These are phyloP conservation scores for Suillus occidentalis DNA, from an alignment of 768 basidiomycete species.

Conservation along the genomic window DNA sequence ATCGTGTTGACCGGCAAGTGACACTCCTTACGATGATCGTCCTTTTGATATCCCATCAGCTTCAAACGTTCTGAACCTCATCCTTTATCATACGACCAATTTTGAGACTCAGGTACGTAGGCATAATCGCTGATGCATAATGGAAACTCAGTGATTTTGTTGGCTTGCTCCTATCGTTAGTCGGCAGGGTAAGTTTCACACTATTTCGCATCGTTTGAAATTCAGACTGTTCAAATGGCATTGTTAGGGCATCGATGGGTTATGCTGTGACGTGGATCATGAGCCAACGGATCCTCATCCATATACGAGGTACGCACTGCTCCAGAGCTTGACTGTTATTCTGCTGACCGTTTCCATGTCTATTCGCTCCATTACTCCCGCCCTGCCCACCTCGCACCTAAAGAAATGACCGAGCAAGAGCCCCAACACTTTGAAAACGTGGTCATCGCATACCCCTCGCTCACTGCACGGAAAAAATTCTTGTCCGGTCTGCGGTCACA, in stretches of 20 bases:
- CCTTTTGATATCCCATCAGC: background rate
- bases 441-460: too few relatives aligned
- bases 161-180: constrained; percentile 24
- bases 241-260: too few relatives aligned
- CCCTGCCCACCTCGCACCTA: too few relatives aligned
- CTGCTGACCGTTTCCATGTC: background rate
- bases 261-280: too few relatives aligned
- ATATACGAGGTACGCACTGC: too few relatives aligned
- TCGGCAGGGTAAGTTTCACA: constrained; percentile 47
- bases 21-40: background rate
- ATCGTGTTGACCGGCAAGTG: background rate
- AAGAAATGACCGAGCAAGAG: too few relatives aligned
- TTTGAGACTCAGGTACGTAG: background rate
- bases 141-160: background rate
- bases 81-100: background rate
- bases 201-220: background rate
- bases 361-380: background rate
- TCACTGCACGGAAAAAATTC: too few relatives aligned
- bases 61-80: background rate
- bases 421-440: too few relatives aligned
- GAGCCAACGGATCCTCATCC: too few relatives aligned
- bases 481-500: too few relatives aligned
- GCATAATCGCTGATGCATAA: background rate
- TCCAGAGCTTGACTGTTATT: background rate
- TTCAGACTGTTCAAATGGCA: background rate